A percentile compares a stretch with the other conserved stretches of the same genome.
These are phyloP conservation scores for Sextonia rubra DNA, from an alignment of 164 flowering plant genomes.

Conservation along the genomic window DNA sequence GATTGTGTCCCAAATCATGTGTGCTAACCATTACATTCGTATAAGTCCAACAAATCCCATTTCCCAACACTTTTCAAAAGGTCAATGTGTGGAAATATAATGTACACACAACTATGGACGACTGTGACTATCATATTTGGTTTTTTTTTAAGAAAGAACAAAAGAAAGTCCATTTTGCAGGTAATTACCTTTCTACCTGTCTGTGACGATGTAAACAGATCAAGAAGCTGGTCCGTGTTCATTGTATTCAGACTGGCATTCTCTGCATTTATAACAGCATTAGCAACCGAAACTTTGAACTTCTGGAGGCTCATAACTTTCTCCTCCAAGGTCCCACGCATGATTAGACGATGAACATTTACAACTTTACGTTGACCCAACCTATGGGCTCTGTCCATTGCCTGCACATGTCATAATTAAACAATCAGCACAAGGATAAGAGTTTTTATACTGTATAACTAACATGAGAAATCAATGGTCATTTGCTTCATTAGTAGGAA, in stretches of 20 bases:
- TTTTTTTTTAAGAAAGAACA: neutral
- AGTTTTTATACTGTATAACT: neutral
- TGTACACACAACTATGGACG: neutral
- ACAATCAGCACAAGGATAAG: neutral
- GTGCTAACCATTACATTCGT: neutral
- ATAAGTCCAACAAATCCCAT: neutral
- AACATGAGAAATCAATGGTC: neutral
- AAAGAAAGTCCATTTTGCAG: neutral
- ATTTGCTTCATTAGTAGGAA: neutral
- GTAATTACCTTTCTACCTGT: constrained; percentile 53
- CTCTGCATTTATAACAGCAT: constrained; percentile 93
- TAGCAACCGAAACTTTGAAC: constrained; percentile 89
- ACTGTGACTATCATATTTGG: neutral
- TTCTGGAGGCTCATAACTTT: constrained; percentile 96
- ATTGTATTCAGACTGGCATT: constrained; percentile 94
- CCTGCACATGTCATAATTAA: constrained; percentile 41
- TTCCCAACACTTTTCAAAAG: neutral
- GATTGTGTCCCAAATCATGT: neutral
- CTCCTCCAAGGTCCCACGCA: constrained; percentile 98
- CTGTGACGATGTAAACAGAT: constrained; percentile 88
- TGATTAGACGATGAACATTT: constrained; percentile 95
- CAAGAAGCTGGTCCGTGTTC: constrained; percentile 98
- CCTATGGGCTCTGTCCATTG: constrained; percentile 99
- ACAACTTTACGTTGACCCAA: constrained; percentile 92
- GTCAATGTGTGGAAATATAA: neutral